Evolutionary conservation across 1,139 yeast genomes (phyloP).

Genomic region (Yarrowia galli): DNA sequence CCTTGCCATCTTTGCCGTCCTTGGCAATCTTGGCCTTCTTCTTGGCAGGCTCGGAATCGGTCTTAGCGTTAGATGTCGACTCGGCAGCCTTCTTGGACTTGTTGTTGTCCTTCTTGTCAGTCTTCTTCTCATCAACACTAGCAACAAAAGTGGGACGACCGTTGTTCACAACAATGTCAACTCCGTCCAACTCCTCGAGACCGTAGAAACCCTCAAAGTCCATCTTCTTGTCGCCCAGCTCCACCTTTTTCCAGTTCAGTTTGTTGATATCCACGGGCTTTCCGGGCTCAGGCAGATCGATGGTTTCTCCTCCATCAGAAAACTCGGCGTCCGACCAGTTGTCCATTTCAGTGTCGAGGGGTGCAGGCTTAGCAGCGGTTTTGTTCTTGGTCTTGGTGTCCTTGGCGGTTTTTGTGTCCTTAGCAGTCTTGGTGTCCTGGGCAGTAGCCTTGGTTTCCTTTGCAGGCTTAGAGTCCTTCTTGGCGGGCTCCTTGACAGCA

Average conservation of each 20-base stretch:
- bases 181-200: slow-evolving; percentile 92
- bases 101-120: slow-evolving; percentile 5
- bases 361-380: too few relatives aligned
- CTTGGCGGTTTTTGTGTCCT: not conserved
- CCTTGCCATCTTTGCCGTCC: slow-evolving; percentile 41
- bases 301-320: slow-evolving; percentile 5
- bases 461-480: too few relatives aligned
- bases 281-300: slow-evolving; percentile 1
- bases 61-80: slow-evolving; percentile 41
- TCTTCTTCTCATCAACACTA: slow-evolving; percentile 15
- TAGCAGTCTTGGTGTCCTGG: not conserved
- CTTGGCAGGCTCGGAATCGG: slow-evolving; percentile 40
- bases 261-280: slow-evolving; percentile 45
- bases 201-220: slow-evolving; percentile 93
- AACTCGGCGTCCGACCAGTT: slow-evolving; percentile 17
- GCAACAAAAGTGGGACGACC: slow-evolving; percentile 52
- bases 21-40: slow-evolving; percentile 40
- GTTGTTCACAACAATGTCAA: slow-evolving; percentile 64
- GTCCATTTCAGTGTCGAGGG: not conserved
- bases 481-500: not conserved
- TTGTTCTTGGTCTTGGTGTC: not conserved
- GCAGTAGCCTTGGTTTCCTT: too few relatives aligned
- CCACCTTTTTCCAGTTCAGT: slow-evolving; percentile 77
- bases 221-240: slow-evolving; percentile 81
- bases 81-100: slow-evolving; percentile 26